Evolutionary conservation across 1,139 yeast species (phyloP).

Genomic region (Candida anutae): DNA sequence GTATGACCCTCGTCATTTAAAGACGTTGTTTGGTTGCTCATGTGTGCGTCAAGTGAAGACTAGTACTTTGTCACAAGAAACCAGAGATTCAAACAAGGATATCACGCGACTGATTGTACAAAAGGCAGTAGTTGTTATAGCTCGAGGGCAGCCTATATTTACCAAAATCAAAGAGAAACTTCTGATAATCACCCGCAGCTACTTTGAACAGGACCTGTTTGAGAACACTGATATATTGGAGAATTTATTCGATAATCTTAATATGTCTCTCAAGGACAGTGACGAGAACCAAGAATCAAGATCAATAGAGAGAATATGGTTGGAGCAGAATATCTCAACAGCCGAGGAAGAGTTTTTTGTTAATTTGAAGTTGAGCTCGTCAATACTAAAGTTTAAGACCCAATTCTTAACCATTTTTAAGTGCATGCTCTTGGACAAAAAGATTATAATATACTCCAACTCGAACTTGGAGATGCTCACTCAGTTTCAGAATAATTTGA

Average conservation of each 20-base stretch:
- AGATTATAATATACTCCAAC: slow-evolving; percentile 65
- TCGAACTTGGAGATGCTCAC: slow-evolving; percentile 71
- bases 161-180: slow-evolving; percentile 84
- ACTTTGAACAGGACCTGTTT: slow-evolving; percentile 74
- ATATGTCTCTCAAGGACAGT: slow-evolving; percentile 25
- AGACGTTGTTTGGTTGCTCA: slow-evolving; percentile 86
- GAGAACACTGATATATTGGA: slow-evolving; percentile 61
- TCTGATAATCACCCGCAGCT: slow-evolving; percentile 82
- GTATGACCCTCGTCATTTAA: slow-evolving; percentile 42
- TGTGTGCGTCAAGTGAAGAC: slow-evolving; percentile 81
- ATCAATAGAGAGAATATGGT: slow-evolving; percentile 1
- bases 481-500: slow-evolving; percentile 63
- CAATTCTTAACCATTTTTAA: slow-evolving; percentile 67
- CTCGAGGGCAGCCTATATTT: slow-evolving; percentile 73
- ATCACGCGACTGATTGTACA: slow-evolving; percentile 87
- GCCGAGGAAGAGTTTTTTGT: slow-evolving; percentile 49
- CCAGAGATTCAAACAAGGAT: slow-evolving; percentile 49
- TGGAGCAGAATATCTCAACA: slow-evolving; percentile 4
- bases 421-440: slow-evolving; percentile 68
- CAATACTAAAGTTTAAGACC: slow-evolving; percentile 51
- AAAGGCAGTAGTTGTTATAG: slow-evolving; percentile 82
- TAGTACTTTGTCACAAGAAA: slow-evolving; percentile 43
- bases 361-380: slow-evolving; percentile 65
- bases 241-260: slow-evolving; percentile 66
- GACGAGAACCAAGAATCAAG: slow-evolving; percentile 5